Conservation (phyloP, 2,329 filamentous ascomycete species). For the Xylariaceae sp. region DNA sequence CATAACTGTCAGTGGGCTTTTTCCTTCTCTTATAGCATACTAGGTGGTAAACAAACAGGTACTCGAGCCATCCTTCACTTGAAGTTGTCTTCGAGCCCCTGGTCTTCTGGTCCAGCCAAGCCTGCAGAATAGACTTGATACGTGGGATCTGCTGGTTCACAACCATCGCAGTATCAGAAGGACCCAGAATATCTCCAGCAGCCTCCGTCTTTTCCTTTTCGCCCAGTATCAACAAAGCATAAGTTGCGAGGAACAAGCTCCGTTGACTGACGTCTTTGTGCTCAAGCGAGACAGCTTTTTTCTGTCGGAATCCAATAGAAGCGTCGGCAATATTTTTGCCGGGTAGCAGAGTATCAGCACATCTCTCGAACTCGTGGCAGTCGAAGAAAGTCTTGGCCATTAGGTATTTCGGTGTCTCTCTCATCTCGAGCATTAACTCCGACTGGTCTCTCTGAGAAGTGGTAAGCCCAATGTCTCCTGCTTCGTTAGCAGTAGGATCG, state of each 20-base stretch:
- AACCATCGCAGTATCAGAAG: neutral
- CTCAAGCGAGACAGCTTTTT: neutral
- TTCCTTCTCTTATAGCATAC: too few species aligned
- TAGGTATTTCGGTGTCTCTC: slow-evolving; percentile 3
- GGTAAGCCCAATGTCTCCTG: too few species aligned
- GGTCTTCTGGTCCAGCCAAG: too few species aligned
- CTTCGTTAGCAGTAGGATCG: too few species aligned
- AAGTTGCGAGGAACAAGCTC: slow-evolving; percentile 3
- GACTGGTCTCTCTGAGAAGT: neutral
- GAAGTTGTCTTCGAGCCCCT: too few species aligned
- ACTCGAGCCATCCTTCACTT: slow-evolving; percentile 2
- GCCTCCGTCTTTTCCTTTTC: slow-evolving; percentile 4
- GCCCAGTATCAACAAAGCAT: slow-evolving; percentile 2
- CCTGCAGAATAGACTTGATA: slow-evolving; percentile 1
- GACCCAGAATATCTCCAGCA: neutral
- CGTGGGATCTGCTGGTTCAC: neutral
- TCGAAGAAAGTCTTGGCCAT: slow-evolving; percentile 6
- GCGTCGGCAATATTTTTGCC: neutral
- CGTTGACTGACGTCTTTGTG: slow-evolving; percentile 2
- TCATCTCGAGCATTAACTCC: neutral
- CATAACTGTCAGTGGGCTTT: neutral
- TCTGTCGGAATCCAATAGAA: neutral
- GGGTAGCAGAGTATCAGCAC: slow-evolving; percentile 3
- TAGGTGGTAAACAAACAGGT: too few species aligned
- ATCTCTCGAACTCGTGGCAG: slow-evolving; percentile 7